phyloP scores from a whole-genome alignment of 192 early-diverging fungal genomes.

The Pecoramyces ruminantium region DNA sequence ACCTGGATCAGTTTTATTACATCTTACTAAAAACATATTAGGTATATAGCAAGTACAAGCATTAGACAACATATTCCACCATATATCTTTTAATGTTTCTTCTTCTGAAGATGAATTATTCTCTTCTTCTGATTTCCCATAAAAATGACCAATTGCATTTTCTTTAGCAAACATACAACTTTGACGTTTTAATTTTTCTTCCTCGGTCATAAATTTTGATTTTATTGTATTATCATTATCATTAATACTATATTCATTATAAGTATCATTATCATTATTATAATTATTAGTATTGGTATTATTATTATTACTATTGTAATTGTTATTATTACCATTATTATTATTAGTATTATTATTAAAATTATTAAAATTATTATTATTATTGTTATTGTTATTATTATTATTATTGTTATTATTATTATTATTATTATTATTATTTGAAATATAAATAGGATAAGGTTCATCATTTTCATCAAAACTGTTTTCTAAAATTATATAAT shows the following conservation, averaged over 20 bases:
- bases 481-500: background rate
- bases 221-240: background rate
- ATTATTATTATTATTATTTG: too few relatives aligned
- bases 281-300: too few relatives aligned
- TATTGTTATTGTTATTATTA: too few relatives aligned
- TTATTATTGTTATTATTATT: too few relatives aligned
- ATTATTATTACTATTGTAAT: too few relatives aligned
- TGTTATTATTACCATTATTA: too few relatives aligned
- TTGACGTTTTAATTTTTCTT: background rate
- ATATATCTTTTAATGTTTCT: background rate
- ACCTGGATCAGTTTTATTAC: constrained; percentile 6
- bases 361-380: too few relatives aligned
- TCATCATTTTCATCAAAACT: background rate
- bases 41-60: background rate
- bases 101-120: background rate
- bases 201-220: background rate
- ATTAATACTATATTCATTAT: background rate
- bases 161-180: background rate
- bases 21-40: constrained; percentile 2
- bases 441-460: background rate
- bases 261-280: too few relatives aligned
- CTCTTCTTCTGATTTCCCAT: background rate
- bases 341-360: too few relatives aligned
- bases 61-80: background rate
- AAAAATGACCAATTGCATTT: background rate